phyloP scores from a whole-genome alignment of 2,329 filamentous ascomycete species.

The Aspergillus sp. region DNA sequence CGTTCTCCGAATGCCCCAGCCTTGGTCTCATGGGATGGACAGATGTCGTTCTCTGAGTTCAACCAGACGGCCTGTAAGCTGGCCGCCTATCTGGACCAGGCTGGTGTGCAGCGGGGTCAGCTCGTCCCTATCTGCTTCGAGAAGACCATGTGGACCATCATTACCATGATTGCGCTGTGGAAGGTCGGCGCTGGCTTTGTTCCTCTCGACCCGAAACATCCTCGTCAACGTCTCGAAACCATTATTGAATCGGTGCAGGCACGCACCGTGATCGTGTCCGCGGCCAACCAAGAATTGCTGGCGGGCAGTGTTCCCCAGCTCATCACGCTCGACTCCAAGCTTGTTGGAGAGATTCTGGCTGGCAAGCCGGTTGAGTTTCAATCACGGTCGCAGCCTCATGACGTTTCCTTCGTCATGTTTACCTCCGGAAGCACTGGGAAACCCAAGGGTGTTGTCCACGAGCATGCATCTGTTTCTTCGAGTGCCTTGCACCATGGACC shows the following conservation, averaged over 20 bases:
- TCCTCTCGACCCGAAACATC: background rate
- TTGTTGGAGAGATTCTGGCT: background rate
- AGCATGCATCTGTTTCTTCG: conserved; percentile 55
- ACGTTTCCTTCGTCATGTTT: conserved; percentile 59
- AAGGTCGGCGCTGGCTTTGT: conserved; percentile 7
- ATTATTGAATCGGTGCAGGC: conserved; percentile 1
- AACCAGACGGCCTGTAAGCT: conserved; percentile 7
- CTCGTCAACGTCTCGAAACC: background rate
- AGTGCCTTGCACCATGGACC: conserved; percentile 46
- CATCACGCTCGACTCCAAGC: background rate
- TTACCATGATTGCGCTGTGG: conserved; percentile 12
- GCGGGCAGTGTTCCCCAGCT: conserved; percentile 1
- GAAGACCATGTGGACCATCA: conserved; percentile 11
- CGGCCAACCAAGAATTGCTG: background rate
- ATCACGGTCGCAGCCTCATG: conserved; percentile 39
- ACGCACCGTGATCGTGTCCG: background rate
- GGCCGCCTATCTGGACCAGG: conserved; percentile 6
- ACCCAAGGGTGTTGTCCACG: conserved; percentile 57
- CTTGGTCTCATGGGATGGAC: conserved; percentile 10
- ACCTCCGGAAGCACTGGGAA: conserved; percentile 24
- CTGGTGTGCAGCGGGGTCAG: conserved; percentile 6
- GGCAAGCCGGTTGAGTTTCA: conserved; percentile 27
- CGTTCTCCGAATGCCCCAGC: conserved; percentile 5
- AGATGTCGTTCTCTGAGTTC: conserved; percentile 10
- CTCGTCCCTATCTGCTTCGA: conserved; percentile 11